Conservation (phyloP, 441 rosid genomes). For the Erodium chrysanthum region DNA sequence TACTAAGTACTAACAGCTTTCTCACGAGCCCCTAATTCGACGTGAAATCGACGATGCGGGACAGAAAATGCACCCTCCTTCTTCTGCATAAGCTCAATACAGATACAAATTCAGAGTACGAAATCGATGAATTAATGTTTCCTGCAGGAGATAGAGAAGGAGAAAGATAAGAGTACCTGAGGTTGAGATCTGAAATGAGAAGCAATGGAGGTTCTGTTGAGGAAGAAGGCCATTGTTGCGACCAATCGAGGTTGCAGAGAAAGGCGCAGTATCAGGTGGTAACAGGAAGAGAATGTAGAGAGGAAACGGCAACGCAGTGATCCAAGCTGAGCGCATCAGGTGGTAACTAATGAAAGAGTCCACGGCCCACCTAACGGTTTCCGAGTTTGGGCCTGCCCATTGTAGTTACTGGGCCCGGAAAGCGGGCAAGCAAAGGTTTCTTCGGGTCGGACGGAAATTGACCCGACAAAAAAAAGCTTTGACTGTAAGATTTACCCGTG, state of each 20-base stretch:
- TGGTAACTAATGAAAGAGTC: neutral
- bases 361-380: neutral
- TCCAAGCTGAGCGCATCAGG: neutral
- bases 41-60: constrained; percentile 55
- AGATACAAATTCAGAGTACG: constrained; percentile 8
- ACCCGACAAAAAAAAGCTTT: too few species aligned
- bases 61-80: constrained; percentile 29
- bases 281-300: neutral
- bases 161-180: constrained; percentile 51
- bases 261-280: neutral
- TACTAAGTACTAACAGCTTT: constrained; percentile 68
- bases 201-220: constrained; percentile 35
- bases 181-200: constrained; percentile 48
- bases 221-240: constrained; percentile 49
- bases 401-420: neutral
- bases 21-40: constrained; percentile 73
- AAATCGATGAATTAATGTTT: neutral
- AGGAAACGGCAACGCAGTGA: neutral
- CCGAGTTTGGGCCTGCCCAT: neutral
- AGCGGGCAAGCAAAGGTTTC: too few species aligned
- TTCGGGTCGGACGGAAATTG: too few species aligned
- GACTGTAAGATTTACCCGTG: too few species aligned
- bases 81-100: constrained; percentile 24
- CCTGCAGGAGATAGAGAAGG: neutral
- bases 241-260: neutral